A percentile compares a stretch with the other conserved stretches of the same genome.
Conservation (phyloP, 768 basidiomycete genomes). For the Lentinula guzmanii region DNA sequence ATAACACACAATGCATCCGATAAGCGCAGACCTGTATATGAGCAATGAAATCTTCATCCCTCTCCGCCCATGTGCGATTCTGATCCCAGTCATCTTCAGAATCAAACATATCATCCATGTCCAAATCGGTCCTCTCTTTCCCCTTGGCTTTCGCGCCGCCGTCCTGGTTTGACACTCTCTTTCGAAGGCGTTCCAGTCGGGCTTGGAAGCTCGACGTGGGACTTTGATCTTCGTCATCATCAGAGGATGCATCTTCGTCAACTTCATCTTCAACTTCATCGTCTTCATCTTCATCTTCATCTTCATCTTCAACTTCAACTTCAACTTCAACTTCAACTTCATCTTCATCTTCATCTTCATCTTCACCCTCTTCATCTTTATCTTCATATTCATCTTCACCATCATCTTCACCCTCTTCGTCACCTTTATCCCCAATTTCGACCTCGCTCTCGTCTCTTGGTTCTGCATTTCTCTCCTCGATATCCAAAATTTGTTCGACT, state of each 20-base stretch:
- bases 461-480: not conserved
- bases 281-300: slow-evolving; percentile 31
- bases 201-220: slow-evolving; percentile 40
- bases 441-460: not conserved
- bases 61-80: slow-evolving; percentile 34
- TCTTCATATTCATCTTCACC: not conserved
- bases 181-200: slow-evolving; percentile 33
- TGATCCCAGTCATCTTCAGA: slow-evolving; percentile 8
- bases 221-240: slow-evolving; percentile 27
- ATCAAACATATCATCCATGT: slow-evolving; percentile 13
- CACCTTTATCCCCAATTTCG: not conserved
- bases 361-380: slow-evolving; percentile 10
- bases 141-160: slow-evolving; percentile 5
- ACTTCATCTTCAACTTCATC: slow-evolving; percentile 27
- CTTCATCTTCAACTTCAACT: slow-evolving; percentile 29
- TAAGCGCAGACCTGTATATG: slow-evolving; percentile 42
- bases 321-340: slow-evolving; percentile 33
- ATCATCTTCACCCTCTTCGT: slow-evolving; percentile 3
- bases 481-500: not conserved
- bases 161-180: slow-evolving; percentile 6
- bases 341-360: slow-evolving; percentile 21
- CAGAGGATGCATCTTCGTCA: slow-evolving; percentile 27
- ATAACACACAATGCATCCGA: not conserved
- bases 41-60: slow-evolving; percentile 53
- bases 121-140: not conserved